Conservation (phyloP, 116 monocot species). For the Posidonia oceanica region DNA sequence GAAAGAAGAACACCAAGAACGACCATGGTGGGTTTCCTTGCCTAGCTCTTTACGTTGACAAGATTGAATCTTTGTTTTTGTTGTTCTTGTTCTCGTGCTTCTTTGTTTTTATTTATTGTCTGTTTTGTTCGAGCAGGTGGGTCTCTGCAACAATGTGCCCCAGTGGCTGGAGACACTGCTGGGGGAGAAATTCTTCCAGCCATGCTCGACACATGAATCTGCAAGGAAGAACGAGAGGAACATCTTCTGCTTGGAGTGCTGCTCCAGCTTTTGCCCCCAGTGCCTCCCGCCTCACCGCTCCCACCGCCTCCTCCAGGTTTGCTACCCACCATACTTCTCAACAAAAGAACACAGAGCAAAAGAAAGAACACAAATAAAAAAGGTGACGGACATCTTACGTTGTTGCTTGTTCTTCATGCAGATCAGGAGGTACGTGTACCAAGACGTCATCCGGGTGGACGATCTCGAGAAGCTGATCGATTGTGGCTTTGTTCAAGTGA, state of each 20-base stretch:
- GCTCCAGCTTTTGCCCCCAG: slow-evolving; percentile 57
- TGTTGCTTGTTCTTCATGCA: slow-evolving; percentile 4
- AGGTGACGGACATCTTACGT: too few relatives aligned
- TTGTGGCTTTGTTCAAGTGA: slow-evolving; percentile 55
- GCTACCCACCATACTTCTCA: neutral
- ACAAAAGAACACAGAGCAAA: neutral
- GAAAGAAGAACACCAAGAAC: too few relatives aligned
- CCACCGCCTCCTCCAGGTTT: slow-evolving; percentile 66
- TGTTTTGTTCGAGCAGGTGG: slow-evolving; percentile 2
- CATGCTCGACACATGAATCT: slow-evolving; percentile 34
- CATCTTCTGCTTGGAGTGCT: slow-evolving; percentile 75
- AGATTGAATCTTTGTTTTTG: neutral
- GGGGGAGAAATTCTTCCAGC: slow-evolving; percentile 45
- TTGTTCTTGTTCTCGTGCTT: neutral
- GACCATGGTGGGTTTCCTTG: too few relatives aligned
- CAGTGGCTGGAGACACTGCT: slow-evolving; percentile 42
- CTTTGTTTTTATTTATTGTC: neutral
- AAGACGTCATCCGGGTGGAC: slow-evolving; percentile 59
- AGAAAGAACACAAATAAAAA: neutral
- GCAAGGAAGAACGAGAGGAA: slow-evolving; percentile 77
- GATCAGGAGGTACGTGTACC: slow-evolving; percentile 77
- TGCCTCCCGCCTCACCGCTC: slow-evolving; percentile 41
- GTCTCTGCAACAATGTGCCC: slow-evolving; percentile 10
- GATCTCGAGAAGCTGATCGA: slow-evolving; percentile 63
- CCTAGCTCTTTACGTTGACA: neutral